These are phyloP conservation scores for Macadamia tetraphylla DNA, from an alignment of 164 flowering plant genomes.

Conservation along the genomic window DNA sequence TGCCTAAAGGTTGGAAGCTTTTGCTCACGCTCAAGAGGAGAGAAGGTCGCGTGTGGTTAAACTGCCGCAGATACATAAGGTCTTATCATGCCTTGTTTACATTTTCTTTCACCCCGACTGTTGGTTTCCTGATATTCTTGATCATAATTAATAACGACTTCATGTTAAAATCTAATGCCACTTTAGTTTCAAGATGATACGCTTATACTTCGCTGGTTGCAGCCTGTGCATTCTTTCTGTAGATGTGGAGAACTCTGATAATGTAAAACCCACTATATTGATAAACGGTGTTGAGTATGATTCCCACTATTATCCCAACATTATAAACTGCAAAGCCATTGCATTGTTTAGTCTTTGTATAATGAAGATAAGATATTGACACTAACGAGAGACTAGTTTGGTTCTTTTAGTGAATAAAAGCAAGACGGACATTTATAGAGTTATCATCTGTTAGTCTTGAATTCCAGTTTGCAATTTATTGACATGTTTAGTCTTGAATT, in stretches of 20 bases:
- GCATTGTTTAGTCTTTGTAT: not conserved
- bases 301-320: not conserved
- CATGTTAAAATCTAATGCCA: not conserved
- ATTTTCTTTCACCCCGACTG: not conserved
- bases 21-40: slow-evolving; percentile 52
- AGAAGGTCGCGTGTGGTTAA: slow-evolving; percentile 44
- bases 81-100: slow-evolving; percentile 13
- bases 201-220: not conserved
- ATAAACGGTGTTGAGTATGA: not conserved
- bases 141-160: not conserved
- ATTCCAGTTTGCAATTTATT: no score
- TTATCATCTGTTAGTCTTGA: no score
- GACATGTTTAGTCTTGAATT: no score
- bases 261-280: not conserved
- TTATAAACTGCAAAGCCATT: not conserved
- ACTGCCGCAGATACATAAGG: slow-evolving; percentile 75
- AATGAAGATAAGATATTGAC: no score
- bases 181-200: not conserved
- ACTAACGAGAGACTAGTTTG: no score
- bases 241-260: not conserved
- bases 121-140: not conserved
- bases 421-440: no score
- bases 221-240: no score
- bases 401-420: no score
- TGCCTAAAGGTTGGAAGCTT: slow-evolving; percentile 81